phyloP scores from a whole-genome alignment of 2,329 filamentous ascomycete genomes.

The Cladosporium sp. region DNA sequence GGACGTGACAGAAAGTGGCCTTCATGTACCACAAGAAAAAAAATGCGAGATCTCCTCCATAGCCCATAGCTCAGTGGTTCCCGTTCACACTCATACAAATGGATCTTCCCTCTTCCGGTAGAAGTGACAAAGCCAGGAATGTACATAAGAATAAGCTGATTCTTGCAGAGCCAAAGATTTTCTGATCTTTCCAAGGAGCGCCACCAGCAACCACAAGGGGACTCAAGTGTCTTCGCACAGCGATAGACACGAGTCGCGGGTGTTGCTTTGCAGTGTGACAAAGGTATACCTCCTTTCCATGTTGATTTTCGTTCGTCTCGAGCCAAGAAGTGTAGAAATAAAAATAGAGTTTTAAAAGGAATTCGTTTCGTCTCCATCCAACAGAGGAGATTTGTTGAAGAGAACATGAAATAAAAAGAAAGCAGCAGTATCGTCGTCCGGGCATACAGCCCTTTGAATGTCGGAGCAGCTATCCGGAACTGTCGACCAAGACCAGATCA shows the following conservation, averaged over 20 bases:
- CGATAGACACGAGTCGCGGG: neutral
- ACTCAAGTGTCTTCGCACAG: neutral
- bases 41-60: too few relatives aligned
- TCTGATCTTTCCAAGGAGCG: neutral
- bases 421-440: neutral
- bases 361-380: constrained; percentile 2
- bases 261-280: too few relatives aligned
- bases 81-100: neutral
- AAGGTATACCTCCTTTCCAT: neutral
- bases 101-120: neutral
- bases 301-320: neutral
- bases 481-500: neutral
- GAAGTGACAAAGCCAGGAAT: neutral
- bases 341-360: neutral
- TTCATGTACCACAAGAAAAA: too few relatives aligned
- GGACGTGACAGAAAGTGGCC: too few relatives aligned
- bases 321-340: neutral
- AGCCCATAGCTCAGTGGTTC: too few relatives aligned
- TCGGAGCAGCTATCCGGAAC: too few relatives aligned
- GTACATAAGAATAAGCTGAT: neutral
- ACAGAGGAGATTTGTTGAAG: neutral
- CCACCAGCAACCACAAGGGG: too few relatives aligned
- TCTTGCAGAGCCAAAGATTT: neutral
- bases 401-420: neutral
- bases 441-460: neutral